These are phyloP conservation scores for Ambrosiella xylebori DNA, from an alignment of 2,329 filamentous ascomycete genomes.

Conservation along the genomic window DNA sequence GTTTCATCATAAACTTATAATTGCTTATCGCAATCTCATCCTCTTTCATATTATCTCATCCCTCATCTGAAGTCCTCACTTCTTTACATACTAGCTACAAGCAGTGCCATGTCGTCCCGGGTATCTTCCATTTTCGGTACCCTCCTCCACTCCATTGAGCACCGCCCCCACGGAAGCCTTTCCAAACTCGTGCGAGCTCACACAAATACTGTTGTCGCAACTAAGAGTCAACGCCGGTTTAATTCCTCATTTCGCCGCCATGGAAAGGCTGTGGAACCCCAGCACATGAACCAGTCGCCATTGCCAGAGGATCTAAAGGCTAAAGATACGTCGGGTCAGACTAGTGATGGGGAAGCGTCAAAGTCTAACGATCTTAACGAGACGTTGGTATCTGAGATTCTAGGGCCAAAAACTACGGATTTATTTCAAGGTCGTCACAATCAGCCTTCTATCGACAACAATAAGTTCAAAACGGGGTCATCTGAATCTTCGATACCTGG, in stretches of 20 bases:
- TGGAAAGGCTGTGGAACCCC: conserved; percentile 14
- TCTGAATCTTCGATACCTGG: background rate
- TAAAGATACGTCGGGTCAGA: background rate
- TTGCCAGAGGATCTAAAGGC: background rate
- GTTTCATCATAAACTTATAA: too few relatives aligned
- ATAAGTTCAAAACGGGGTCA: background rate
- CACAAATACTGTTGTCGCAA: background rate
- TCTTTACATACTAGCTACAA: background rate
- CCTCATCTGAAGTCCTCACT: background rate
- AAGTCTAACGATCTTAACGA: background rate
- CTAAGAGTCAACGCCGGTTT: background rate
- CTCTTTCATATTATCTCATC: too few relatives aligned
- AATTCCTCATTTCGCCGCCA: conserved; percentile 11
- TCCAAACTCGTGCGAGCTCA: background rate
- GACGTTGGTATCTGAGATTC: background rate
- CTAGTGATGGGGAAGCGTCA: background rate
- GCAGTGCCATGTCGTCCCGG: background rate
- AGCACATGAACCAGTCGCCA: background rate
- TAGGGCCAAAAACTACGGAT: background rate
- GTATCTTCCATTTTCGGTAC: background rate
- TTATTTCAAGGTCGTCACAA: background rate
- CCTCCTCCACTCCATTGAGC: background rate
- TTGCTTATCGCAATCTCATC: too few relatives aligned
- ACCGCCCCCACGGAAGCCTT: background rate
- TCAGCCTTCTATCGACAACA: background rate